Evolutionary conservation across 345 rosid genomes (phyloP).

Genomic region (Eutrema yunnanense): DNA sequence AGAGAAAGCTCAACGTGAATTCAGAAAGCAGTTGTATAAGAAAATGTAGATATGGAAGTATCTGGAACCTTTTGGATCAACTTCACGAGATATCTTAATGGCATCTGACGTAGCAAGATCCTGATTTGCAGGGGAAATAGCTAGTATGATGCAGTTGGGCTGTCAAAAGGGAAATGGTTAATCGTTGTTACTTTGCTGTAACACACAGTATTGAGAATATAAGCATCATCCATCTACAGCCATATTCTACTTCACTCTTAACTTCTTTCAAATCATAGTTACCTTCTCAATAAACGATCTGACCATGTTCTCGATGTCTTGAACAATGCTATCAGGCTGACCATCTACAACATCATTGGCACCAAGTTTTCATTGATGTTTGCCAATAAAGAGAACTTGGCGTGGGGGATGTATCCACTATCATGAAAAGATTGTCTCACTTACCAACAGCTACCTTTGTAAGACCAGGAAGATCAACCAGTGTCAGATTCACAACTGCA

Average conservation of each 20-base stretch:
- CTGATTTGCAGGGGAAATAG: slow-evolving; percentile 98
- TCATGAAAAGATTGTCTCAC: neutral
- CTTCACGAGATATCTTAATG: slow-evolving; percentile 93
- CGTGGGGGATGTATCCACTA: neutral
- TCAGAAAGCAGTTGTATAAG: neutral
- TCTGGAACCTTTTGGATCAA: slow-evolving; percentile 80
- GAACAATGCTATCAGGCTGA: slow-evolving; percentile 85
- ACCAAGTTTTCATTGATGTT: neutral
- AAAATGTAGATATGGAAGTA: neutral
- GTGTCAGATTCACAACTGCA: slow-evolving; percentile 92
- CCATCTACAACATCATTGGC: slow-evolving; percentile 52
- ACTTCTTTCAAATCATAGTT: slow-evolving; percentile 13
- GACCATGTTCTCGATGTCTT: slow-evolving; percentile 89
- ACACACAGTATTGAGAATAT: neutral
- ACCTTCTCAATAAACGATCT: slow-evolving; percentile 88
- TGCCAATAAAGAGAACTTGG: neutral
- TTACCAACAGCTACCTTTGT: slow-evolving; percentile 96
- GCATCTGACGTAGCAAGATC: slow-evolving; percentile 99
- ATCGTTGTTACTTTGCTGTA: neutral
- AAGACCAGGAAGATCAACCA: slow-evolving; percentile 95
- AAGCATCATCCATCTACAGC: neutral
- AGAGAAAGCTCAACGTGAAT: neutral
- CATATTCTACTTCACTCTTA: neutral
- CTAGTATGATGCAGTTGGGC: slow-evolving; percentile 91
- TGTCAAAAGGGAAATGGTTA: slow-evolving; percentile 36